Percentiles rank a stretch among this genome's conserved stretches.
Conservation (phyloP, 768 basidiomycete species). For the Kwoniella botswanensis region DNA sequence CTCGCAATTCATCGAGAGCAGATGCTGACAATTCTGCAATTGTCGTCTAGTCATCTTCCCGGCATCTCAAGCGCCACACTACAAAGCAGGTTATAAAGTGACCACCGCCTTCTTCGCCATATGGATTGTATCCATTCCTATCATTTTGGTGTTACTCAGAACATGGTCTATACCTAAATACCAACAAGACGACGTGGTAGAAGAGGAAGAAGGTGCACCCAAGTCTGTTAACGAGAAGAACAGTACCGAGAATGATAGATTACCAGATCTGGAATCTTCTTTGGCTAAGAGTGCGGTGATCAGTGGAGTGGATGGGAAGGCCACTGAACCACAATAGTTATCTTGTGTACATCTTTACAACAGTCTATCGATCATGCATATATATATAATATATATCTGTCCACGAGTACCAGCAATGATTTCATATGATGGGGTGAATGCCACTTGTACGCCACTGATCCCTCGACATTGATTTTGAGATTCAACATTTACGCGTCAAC, state of each 20-base stretch:
- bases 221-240: background rate
- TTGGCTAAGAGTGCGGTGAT: slow-evolving; percentile 3
- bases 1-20: no score
- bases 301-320: slow-evolving; percentile 12
- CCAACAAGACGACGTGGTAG: background rate
- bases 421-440: background rate
- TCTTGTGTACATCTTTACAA: background rate
- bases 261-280: slow-evolving; percentile 10
- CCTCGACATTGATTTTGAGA: no score
- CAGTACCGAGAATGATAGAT: background rate
- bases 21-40: background rate
- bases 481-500: no score
- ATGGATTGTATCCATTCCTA: slow-evolving; percentile 22
- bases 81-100: slow-evolving; percentile 46
- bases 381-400: background rate
- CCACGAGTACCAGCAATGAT: no score
- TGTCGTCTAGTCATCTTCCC: slow-evolving; percentile 41
- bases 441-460: background rate
- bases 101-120: slow-evolving; percentile 31
- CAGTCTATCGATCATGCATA: background rate
- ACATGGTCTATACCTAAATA: slow-evolving; percentile 9
- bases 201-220: background rate
- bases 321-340: slow-evolving; percentile 9
- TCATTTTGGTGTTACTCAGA: slow-evolving; percentile 5
- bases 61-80: slow-evolving; percentile 43